A percentile compares a stretch with the other conserved stretches of the same genome.
Evolutionary conservation across 495 filamentous ascomycete genomes (phyloP).

Genomic region (Lophium mytilinum): DNA sequence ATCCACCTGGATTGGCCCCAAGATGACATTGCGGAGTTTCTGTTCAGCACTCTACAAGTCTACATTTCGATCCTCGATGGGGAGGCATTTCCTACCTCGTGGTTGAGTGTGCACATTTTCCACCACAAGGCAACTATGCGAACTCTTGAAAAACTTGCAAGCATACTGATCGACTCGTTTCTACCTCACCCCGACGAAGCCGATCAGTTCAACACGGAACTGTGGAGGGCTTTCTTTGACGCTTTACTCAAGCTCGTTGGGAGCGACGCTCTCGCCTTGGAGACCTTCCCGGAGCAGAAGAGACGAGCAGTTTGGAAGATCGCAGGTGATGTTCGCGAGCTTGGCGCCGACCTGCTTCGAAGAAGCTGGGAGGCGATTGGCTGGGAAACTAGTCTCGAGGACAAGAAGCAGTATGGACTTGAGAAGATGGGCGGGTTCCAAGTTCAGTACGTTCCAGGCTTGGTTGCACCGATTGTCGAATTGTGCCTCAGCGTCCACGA

Average conservation of each 20-base stretch:
- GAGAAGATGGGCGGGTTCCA: conserved; percentile 90
- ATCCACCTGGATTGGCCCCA: conserved; percentile 64
- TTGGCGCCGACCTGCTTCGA: conserved; percentile 76
- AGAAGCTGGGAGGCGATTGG: conserved; percentile 93
- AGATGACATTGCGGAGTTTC: conserved; percentile 63
- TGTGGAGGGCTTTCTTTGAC: conserved; percentile 90
- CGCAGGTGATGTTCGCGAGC: conserved; percentile 88
- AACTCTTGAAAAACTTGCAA: conserved; percentile 73
- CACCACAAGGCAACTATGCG: conserved; percentile 89
- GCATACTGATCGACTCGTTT: conserved; percentile 67
- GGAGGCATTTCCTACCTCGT: conserved; percentile 80
- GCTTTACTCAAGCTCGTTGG: conserved; percentile 83
- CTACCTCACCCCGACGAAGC: conserved; percentile 86
- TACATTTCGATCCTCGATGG: conserved; percentile 83
- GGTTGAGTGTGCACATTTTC: conserved; percentile 91
- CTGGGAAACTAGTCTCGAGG: conserved; percentile 82
- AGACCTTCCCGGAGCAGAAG: conserved; percentile 97
- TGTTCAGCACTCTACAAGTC: conserved; percentile 68
- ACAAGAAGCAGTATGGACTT: conserved; percentile 63
- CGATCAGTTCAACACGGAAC: conserved; percentile 81
- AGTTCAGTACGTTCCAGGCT: conserved; percentile 90
- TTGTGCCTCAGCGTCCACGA: conserved; percentile 94
- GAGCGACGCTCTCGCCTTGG: conserved; percentile 78
- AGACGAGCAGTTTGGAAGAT: conserved; percentile 96
- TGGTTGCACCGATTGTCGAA: conserved; percentile 87